Conservation (phyloP, 1,284 basidiomycete species). For the Marasmius fiardii region DNA sequence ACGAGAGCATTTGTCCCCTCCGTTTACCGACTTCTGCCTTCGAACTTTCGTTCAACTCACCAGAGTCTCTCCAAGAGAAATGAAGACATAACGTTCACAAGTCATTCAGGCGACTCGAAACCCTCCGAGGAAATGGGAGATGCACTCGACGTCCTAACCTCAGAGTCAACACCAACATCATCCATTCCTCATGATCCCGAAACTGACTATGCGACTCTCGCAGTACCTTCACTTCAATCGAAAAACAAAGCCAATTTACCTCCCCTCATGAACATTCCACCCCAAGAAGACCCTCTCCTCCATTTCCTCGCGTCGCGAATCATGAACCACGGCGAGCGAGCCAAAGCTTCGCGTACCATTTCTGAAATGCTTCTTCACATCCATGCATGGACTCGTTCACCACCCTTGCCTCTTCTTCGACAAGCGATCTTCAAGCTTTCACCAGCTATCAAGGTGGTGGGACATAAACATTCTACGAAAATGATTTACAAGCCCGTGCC, state of each 20-base stretch:
- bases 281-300: conserved; percentile 73
- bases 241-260: conserved; percentile 12
- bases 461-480: conserved; percentile 57
- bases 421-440: conserved; percentile 63
- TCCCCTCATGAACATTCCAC: conserved; percentile 56
- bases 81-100: background rate
- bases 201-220: background rate
- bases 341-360: conserved; percentile 57
- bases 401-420: conserved; percentile 76
- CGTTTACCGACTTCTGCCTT: background rate
- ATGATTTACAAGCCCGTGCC: conserved; percentile 62
- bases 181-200: background rate
- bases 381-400: conserved; percentile 69
- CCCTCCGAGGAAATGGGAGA: too few relatives aligned
- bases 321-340: conserved; percentile 67
- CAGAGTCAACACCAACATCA: background rate
- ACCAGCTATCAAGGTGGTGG: conserved; percentile 59
- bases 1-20: background rate
- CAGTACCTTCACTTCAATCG: background rate
- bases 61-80: background rate
- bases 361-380: conserved; percentile 66
- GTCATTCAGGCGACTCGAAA: too few relatives aligned
- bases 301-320: conserved; percentile 67
- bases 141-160: too few relatives aligned
- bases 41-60: background rate